Base-by-base conservation (phyloP, 2,329 filamentous ascomycete genomes). In the Colletotrichum gloeosporioides region DNA sequence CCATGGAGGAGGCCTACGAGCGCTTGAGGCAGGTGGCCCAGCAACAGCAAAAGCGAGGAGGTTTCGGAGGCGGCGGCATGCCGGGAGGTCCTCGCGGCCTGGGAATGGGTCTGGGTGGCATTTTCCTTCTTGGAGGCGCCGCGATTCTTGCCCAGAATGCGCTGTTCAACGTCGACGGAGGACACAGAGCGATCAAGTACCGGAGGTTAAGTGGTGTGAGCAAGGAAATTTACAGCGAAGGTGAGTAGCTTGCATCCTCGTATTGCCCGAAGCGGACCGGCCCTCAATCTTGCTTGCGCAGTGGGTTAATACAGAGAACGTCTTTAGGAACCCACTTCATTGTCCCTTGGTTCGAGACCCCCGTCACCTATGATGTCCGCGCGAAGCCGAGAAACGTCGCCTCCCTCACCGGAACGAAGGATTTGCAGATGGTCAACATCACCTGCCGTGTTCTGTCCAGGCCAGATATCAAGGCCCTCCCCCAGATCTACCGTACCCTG, bases 371-470 rank as follows among this genome's bases (percentile, higher is more conserved):
- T 90, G 96, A 99, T 86, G 97, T 99, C 81, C 96, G 97, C 87
- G 97, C 97, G 77, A 98, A 96, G 90, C 97, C 97, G 82, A 93
- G 97, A 85, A 98, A 98, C 83, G 96, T 99, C 81, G 95, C 97
- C 80, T 99, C 97, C 79, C 92, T 99, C 80, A 99, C 97, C 76
- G 97, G 97, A 81, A 99, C 97, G 83, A 99, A 99, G 90, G 97
- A 99, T 87, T 89, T 99, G 87, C 97, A 99, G 90, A 99, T 99
- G 97, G 97, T 99, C 84, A 99, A 99, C 92, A 99, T 99, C 85
- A 99, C 96, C 83, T 99, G 97, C 88, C 96, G 97, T 95, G 97
- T 99, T 75, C 95, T 99, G 69, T 98, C 96, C 75, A 91, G 96
- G 81, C 97, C 97, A 73, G 93, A 96, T 75, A 89, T 99, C 82